Percentiles rank a stretch among this genome's conserved stretches.
These are phyloP conservation scores for Apiospora phragmitis DNA, from an alignment of 2,329 filamentous ascomycete genomes.

Conservation along the genomic window DNA sequence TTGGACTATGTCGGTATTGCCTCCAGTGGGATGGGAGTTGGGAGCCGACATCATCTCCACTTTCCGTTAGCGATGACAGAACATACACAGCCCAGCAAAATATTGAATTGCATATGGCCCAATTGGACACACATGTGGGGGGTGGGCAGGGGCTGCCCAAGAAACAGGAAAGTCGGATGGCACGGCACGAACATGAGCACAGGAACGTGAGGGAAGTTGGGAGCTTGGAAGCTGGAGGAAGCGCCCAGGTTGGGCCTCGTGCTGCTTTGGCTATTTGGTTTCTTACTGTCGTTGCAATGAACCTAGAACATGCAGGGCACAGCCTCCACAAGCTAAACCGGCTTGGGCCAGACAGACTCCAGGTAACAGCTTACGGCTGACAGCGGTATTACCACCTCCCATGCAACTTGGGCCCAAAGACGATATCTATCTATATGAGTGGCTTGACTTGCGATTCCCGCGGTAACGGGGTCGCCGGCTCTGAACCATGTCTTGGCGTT, in stretches of 20 bases:
- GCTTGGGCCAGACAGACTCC: not conserved
- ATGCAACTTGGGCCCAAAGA: not conserved
- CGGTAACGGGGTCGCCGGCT: not conserved
- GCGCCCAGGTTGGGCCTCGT: not conserved
- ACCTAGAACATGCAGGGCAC: constrained; percentile 3
- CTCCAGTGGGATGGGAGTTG: not conserved
- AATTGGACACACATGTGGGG: not conserved
- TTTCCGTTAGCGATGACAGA: not conserved
- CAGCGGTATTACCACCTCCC: not conserved
- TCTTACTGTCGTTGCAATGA: not conserved
- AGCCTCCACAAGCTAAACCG: not conserved
- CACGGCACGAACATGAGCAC: not conserved
- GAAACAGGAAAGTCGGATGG: not conserved
- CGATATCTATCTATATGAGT: not conserved
- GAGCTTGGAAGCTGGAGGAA: not conserved
- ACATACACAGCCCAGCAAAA: not conserved
- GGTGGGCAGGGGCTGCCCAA: not conserved
- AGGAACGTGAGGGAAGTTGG: not conserved
- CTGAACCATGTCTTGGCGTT: not conserved
- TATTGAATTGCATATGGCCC: not conserved
- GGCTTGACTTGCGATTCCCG: not conserved
- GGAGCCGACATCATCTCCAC: not conserved
- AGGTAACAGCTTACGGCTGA: not conserved
- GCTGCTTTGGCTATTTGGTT: not conserved
- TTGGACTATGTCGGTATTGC: not conserved